A percentile compares a stretch with the other conserved stretches of the same genome.
phyloP scores from a whole-genome alignment of 192 early-diverging fungal genomes.

The Entomortierella chlamydospora region DNA sequence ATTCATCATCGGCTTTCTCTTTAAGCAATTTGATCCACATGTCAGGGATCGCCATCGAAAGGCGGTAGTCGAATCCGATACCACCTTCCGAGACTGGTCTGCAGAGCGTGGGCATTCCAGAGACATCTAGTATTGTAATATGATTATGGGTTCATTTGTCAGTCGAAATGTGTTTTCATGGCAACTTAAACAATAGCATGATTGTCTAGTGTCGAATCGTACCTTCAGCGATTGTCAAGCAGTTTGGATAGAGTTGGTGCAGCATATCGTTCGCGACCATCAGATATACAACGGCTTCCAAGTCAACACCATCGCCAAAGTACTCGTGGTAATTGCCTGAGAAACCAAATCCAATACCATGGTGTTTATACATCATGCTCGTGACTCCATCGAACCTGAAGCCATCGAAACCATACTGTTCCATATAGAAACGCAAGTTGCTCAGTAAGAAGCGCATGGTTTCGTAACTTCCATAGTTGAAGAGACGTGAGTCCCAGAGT shows the following conservation, averaged over 20 bases:
- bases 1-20: constrained; percentile 90
- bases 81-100: constrained; percentile 89
- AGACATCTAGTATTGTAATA: constrained; percentile 79
- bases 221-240: constrained; percentile 95
- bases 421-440: constrained; percentile 95
- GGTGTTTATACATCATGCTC: constrained; percentile 95
- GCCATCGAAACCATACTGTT: constrained; percentile 91
- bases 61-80: constrained; percentile 95
- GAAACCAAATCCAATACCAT: constrained; percentile 95
- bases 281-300: constrained; percentile 88
- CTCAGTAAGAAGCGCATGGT: constrained; percentile 93
- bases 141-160: no score
- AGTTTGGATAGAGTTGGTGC: constrained; percentile 81
- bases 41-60: constrained; percentile 97
- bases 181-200: no score
- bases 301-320: constrained; percentile 87
- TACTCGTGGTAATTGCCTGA: constrained; percentile 95
- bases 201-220: no score
- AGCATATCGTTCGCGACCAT: constrained; percentile 80
- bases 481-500: constrained; percentile 94
- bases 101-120: constrained; percentile 98
- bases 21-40: constrained; percentile 99
- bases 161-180: no score
- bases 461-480: constrained; percentile 96
- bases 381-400: constrained; percentile 99